phyloP scores from a whole-genome alignment of 2,329 filamentous ascomycete species.

The Apiospora kogelbergensis region DNA sequence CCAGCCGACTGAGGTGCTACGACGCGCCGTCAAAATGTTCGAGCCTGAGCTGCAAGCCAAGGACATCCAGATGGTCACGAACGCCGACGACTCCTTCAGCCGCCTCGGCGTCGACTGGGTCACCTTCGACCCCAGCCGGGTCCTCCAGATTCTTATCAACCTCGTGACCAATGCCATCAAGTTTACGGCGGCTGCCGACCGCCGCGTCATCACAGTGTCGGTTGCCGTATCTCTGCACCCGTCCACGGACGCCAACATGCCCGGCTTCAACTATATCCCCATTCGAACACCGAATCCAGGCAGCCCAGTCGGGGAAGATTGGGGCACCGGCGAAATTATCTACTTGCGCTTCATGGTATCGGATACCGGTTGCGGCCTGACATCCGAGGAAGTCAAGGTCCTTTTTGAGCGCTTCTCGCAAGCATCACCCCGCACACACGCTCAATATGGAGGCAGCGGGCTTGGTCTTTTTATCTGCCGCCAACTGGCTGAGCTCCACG shows the following conservation, averaged over 20 bases:
- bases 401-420: slow-evolving; percentile 70
- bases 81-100: slow-evolving; percentile 47
- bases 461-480: slow-evolving; percentile 65
- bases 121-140: slow-evolving; percentile 55
- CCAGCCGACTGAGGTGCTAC: slow-evolving; percentile 51
- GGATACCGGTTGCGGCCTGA: slow-evolving; percentile 66
- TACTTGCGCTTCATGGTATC: slow-evolving; percentile 54
- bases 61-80: slow-evolving; percentile 51
- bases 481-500: slow-evolving; percentile 63
- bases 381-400: slow-evolving; percentile 60
- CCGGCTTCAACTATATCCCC: slow-evolving; percentile 33
- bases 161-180: slow-evolving; percentile 63
- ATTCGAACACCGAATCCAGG: slow-evolving; percentile 20
- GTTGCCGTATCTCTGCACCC: slow-evolving; percentile 46
- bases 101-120: slow-evolving; percentile 53
- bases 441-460: slow-evolving; percentile 64
- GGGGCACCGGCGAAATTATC: slow-evolving; percentile 33
- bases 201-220: slow-evolving; percentile 45
- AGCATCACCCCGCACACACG: slow-evolving; percentile 48
- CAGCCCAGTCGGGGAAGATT: slow-evolving; percentile 25
- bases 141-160: slow-evolving; percentile 61
- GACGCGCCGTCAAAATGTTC: slow-evolving; percentile 57
- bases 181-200: slow-evolving; percentile 43
- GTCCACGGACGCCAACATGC: slow-evolving; percentile 25
- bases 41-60: slow-evolving; percentile 57